Percentiles rank a stretch among this genome's conserved stretches.
These are phyloP conservation scores for Puccinia coronata DNA, from an alignment of 1,284 basidiomycete species.

Conservation along the genomic window DNA sequence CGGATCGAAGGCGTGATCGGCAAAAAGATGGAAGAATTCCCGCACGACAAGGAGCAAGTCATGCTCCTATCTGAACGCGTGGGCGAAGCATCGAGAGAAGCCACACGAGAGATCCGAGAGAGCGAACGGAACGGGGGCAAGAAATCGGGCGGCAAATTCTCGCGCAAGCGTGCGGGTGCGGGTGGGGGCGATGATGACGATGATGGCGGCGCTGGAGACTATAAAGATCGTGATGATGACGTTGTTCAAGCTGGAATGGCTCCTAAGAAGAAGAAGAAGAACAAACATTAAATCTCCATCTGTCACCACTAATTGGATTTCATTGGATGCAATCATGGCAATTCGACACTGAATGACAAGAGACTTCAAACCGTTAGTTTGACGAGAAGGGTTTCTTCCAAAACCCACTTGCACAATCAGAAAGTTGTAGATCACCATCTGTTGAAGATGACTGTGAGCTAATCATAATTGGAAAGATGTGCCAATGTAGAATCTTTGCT, in stretches of 20 bases:
- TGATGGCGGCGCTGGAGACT: slow-evolving; percentile 62
- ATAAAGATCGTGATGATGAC: slow-evolving; percentile 82
- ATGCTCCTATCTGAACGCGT: slow-evolving; percentile 85
- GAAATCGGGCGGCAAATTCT: slow-evolving; percentile 56
- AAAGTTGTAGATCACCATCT: too few relatives aligned
- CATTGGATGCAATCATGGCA: too few relatives aligned
- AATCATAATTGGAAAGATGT: too few relatives aligned
- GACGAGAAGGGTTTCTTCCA: too few relatives aligned
- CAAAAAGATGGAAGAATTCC: slow-evolving; percentile 89
- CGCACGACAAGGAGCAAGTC: slow-evolving; percentile 86
- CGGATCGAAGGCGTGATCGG: slow-evolving; percentile 67
- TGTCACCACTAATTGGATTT: background rate
- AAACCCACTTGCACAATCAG: too few relatives aligned
- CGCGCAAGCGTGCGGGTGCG: slow-evolving; percentile 64
- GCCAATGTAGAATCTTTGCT: too few relatives aligned
- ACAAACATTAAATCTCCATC: background rate
- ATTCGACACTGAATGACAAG: too few relatives aligned
- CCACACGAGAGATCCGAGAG: slow-evolving; percentile 74
- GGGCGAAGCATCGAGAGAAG: slow-evolving; percentile 80
- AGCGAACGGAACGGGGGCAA: slow-evolving; percentile 54
- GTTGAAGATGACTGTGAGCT: too few relatives aligned
- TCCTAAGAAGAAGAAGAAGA: slow-evolving; percentile 47
- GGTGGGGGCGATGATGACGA: slow-evolving; percentile 58
- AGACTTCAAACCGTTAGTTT: too few relatives aligned
- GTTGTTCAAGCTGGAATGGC: slow-evolving; percentile 52